Evolutionary conservation across 345 rosid genomes (phyloP), one percentile per base, ranked within the genome.

Genomic region (Citropsis articulata): DNA sequence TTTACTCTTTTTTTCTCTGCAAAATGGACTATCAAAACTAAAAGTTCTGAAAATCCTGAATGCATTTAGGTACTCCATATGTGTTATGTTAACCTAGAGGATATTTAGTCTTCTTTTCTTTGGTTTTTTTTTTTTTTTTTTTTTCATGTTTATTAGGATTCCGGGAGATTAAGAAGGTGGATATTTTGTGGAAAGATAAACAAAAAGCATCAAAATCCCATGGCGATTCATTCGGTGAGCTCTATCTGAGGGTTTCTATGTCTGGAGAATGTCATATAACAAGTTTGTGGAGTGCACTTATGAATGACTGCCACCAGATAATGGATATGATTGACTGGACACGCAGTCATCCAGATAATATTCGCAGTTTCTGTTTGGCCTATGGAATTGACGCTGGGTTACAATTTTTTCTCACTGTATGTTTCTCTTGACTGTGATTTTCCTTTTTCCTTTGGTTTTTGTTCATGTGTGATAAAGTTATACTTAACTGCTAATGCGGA

Each of bases 271-370:
- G 86, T 5, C 85, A 83, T 22, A 89, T 77, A 75, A 83, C 71
- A 57, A 92, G 72, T 69, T 85, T 86, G 24, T 96, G 99, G 98
- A 86, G 79, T 69, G 40, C 72, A 61, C 91, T 96, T 69, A 50
- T 94, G 86, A 82, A 92, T 75, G 64, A 83, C 22, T 96, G 97
- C 83, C 83, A 89, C 77, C 91, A 79, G 60, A 78, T 94, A 45
- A 88, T 89, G 89, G 91, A 89, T 81, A 81, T 81, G 87, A 94
- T 96, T 4, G 95, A 96, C 55, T 92, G 99, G 99, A 84, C 82
- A 6, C 90, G 94, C 66, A 96, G 97, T 85, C 97, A 90, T 87
- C 97, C 99, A 0, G 94, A 96, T 81, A 91, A 90, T 66, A 88
- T 94, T 75, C 87, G 80, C 24, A 91, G 89, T 30, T 90, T 91